Percentiles rank a stretch among this genome's conserved stretches.
These are phyloP conservation scores for Heterobasidion parviporum DNA, from an alignment of 1,284 basidiomycete genomes.

Conservation along the genomic window DNA sequence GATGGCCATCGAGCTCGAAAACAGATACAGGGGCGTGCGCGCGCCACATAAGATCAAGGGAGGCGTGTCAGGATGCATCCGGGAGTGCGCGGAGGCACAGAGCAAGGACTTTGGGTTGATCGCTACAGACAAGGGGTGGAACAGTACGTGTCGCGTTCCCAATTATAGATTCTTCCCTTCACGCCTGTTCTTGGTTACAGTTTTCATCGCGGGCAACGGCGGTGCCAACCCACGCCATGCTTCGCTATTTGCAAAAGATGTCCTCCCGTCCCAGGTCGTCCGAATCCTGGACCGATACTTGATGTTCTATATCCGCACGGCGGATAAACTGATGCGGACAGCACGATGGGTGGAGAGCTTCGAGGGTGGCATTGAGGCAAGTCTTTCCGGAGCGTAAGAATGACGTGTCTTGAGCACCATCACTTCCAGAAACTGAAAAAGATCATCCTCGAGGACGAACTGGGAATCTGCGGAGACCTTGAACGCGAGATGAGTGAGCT, in stretches of 20 bases:
- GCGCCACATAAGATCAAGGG: neutral
- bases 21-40: neutral
- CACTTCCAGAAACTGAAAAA: neutral
- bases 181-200: neutral
- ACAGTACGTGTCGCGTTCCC: neutral
- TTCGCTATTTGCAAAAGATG: neutral
- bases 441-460: neutral
- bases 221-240: neutral
- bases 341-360: neutral
- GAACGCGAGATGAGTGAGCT: neutral
- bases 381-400: neutral
- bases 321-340: neutral
- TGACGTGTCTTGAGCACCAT: neutral
- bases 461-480: neutral
- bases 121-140: slow-evolving; percentile 1
- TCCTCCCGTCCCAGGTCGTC: neutral
- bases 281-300: neutral
- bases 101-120: slow-evolving; percentile 1
- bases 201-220: neutral
- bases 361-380: neutral
- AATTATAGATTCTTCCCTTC: neutral
- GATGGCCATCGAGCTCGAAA: neutral
- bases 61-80: neutral
- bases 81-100: neutral
- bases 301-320: neutral